Evolutionary conservation across 1,139 yeast genomes (phyloP), one percentile per base, ranked within the genome.

Genomic region (Nematodospora anomalae): DNA sequence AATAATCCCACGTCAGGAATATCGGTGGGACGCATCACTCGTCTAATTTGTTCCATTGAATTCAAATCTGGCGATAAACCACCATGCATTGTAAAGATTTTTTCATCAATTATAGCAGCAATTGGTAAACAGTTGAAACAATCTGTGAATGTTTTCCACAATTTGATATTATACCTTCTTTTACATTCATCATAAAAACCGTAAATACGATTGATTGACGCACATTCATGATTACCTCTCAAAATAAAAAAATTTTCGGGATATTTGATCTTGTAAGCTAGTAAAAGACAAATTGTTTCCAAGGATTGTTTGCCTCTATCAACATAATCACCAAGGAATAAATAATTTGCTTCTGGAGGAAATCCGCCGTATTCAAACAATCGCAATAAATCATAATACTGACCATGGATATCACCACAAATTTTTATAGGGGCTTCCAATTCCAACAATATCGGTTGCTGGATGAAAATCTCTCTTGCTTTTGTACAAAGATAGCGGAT

Each of bases 151-250:
- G 83, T 65, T 57, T 89, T 88, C 97, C 97, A 92, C 1, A 95
- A 88, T 58, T 89, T 90, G 53, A 89, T 81, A 59, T 85, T 87
- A 57, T 94, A 83, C 50, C 97, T 76, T 54, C 97, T 79, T 60
- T 92, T 92, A 67, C 97, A 92, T 62, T 92, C 98, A 64, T 92
- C 97, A 59, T 88, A 92, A 56, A 92, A 92, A 4, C 98, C 97
- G 58, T 92, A 92, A 20, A 92, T 96, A 49, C 95, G 74, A 3
- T 97, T 92, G 33, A 92, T 95, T 55, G 85, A 88, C 16, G 97
- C 97, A 64, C 96, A 88, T 65, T 92, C 97, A 62, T 92, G 98
- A 61, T 92, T 92, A 12, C 98, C 97, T 51, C 98, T 72, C 38
- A 92, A 70, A 28, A 92, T 60, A 62, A 92, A 92, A 60, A 92